Percentiles rank a stretch among this genome's conserved stretches.
These are phyloP conservation scores for Phytopythium aichiense DNA, from an alignment of 352 stramenopile species.

Conservation along the genomic window DNA sequence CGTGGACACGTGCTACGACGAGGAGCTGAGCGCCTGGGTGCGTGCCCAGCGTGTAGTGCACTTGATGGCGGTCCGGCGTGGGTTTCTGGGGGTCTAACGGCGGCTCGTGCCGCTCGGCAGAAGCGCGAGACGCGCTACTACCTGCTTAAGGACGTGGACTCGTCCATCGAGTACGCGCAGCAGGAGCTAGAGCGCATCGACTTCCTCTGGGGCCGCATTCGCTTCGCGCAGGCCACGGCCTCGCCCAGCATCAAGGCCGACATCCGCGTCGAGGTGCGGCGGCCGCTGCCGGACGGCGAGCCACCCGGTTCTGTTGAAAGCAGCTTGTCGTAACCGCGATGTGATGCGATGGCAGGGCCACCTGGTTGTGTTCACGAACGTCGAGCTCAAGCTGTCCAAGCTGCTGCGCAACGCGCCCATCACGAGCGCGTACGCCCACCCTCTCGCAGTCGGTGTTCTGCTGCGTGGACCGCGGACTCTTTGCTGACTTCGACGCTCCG, in stretches of 20 bases:
- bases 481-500: too few relatives aligned
- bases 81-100: not conserved
- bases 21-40: slow-evolving; percentile 51
- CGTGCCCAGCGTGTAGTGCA: slow-evolving; percentile 1
- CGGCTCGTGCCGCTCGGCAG: slow-evolving; percentile 13
- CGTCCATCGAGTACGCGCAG: slow-evolving; percentile 39
- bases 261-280: slow-evolving; percentile 58
- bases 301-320: too few relatives aligned
- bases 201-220: slow-evolving; percentile 79
- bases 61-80: not conserved
- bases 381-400: slow-evolving; percentile 69
- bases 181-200: slow-evolving; percentile 78
- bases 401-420: slow-evolving; percentile 44
- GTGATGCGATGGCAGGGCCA: slow-evolving; percentile 34
- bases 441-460: too few relatives aligned
- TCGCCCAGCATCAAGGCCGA: slow-evolving; percentile 58
- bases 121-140: slow-evolving; percentile 58
- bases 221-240: slow-evolving; percentile 40
- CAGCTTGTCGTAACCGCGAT: not conserved
- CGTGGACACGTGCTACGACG: slow-evolving; percentile 14
- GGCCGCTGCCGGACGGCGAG: too few relatives aligned
- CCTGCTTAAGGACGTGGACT: slow-evolving; percentile 52
- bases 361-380: slow-evolving; percentile 63
- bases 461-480: too few relatives aligned
- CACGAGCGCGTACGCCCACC: slow-evolving; percentile 47